Conservation (phyloP, 2,329 filamentous ascomycete species). For the Polytolypa hystricis region DNA sequence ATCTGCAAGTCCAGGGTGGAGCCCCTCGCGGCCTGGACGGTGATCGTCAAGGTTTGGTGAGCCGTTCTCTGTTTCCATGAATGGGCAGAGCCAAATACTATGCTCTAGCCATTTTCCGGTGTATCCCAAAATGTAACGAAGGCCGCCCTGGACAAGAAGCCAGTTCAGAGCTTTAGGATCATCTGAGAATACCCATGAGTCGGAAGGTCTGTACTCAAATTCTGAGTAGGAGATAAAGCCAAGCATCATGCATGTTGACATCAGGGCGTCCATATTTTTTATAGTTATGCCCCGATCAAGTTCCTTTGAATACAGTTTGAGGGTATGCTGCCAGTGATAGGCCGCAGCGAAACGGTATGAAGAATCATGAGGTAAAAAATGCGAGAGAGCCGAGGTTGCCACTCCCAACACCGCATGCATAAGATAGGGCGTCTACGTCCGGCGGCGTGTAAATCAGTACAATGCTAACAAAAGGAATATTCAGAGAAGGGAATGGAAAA, state of each 20-base stretch:
- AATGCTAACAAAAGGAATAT: background rate
- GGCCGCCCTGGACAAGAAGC: constrained; percentile 25
- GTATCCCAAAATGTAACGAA: constrained; percentile 21
- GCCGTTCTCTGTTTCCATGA: constrained; percentile 18
- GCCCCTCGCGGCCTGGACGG: constrained; percentile 17
- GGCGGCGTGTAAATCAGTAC: too few species aligned
- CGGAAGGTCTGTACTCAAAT: constrained; percentile 20
- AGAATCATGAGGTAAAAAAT: constrained; percentile 16
- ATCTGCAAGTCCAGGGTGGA: constrained; percentile 23
- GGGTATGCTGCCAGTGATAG: constrained; percentile 29
- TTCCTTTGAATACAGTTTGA: constrained; percentile 25
- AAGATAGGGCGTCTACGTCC: constrained; percentile 26
- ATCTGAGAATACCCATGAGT: constrained; percentile 27
- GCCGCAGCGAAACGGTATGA: constrained; percentile 21
- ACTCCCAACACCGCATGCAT: constrained; percentile 28
- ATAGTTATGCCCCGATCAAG: constrained; percentile 16
- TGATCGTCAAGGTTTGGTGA: constrained; percentile 19
- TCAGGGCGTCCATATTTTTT: constrained; percentile 28
- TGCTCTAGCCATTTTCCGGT: constrained; percentile 16
- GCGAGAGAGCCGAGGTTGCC: constrained; percentile 22
- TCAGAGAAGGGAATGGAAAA: background rate
- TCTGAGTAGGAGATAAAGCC: constrained; percentile 24
- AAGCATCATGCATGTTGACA: constrained; percentile 28
- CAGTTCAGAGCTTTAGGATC: constrained; percentile 24
- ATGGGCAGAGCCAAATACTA: constrained; percentile 26